Evolutionary conservation across 208 protist genomes (phyloP), one percentile per base, ranked within the genome.

Genomic region (Naegleria gruberi): DNA sequence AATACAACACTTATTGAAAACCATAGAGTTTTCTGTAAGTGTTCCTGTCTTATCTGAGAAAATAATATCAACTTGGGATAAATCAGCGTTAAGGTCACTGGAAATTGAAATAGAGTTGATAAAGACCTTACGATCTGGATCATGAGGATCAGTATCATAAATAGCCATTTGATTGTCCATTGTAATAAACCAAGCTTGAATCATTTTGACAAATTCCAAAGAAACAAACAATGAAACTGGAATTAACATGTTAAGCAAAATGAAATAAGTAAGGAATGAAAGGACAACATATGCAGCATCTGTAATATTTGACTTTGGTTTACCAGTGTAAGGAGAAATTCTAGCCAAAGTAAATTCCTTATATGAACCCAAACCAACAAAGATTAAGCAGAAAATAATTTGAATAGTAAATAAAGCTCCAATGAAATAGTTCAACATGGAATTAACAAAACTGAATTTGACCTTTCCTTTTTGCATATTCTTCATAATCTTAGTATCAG

Each of bases 11-110:
- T 94, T 65, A 92, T 96, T 93, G 91, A 96, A 97, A 7, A 94
- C 95, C 96, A 97, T 97, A 10, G 94, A 73, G 83, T 97, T 97
- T 87, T 97, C 94, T 40, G 96, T 97, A 84, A 97, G 90, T 23
- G 96, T 97, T 44, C 96, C 96, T 19, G 96, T 97, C 90, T 97
- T 97, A 91, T 97, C 96, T 6, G 95, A 96, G 92, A 97, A 97
- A 82, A 97, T 94, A 92, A 96, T 96, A 82, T 92, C 92, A 89
- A 97, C 93, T 77, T 94, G 92, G 6, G 93, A 94, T 42, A 97
- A 92, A 90, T 97, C 93, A 45, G 89, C 94, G 94, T 97, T 97
- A 17, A 97, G 91, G 89, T 96, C 93, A 1, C 95, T 96, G 37
- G 96, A 91, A 93, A 57, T 93, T 91, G 86, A 94, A 0, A 44